These are phyloP conservation scores for Xylaria intraflava DNA, from an alignment of 495 filamentous ascomycete genomes.

Conservation along the genomic window DNA sequence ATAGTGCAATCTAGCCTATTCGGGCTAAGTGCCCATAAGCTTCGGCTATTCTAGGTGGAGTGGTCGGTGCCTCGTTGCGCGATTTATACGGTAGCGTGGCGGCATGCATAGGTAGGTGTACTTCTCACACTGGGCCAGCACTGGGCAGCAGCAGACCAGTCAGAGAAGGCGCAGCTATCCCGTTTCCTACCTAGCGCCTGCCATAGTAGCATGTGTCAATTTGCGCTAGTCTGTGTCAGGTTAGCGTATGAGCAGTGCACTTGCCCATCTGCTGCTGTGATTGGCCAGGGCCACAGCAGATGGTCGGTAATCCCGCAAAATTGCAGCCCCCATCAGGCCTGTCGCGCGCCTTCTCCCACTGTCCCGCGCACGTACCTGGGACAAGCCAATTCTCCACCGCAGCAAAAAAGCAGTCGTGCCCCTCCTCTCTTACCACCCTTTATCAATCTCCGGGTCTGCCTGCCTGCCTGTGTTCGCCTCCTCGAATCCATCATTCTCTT, in stretches of 20 bases:
- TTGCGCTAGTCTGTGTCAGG: background rate
- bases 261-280: slow-evolving; percentile 1
- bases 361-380: background rate
- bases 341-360: slow-evolving; percentile 11
- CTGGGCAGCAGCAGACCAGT: background rate
- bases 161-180: background rate
- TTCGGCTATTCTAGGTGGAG: too few relatives aligned
- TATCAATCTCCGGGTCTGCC: background rate
- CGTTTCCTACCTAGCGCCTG: background rate
- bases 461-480: background rate
- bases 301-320: slow-evolving; percentile 33
- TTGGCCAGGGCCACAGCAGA: slow-evolving; percentile 6
- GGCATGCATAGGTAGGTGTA: too few relatives aligned
- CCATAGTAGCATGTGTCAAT: background rate
- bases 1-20: too few relatives aligned
- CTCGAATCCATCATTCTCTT: background rate
- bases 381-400: too few relatives aligned
- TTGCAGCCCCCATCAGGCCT: slow-evolving; percentile 19
- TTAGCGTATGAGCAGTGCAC: background rate
- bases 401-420: background rate
- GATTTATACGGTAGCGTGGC: too few relatives aligned
- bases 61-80: too few relatives aligned
- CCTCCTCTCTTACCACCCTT: background rate
- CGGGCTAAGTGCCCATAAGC: too few relatives aligned
- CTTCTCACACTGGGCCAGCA: too few relatives aligned